Percentiles rank a stretch among this genome's conserved stretches.
phyloP scores from a whole-genome alignment of 83 land plant genomes.

The Picea abies region DNA sequence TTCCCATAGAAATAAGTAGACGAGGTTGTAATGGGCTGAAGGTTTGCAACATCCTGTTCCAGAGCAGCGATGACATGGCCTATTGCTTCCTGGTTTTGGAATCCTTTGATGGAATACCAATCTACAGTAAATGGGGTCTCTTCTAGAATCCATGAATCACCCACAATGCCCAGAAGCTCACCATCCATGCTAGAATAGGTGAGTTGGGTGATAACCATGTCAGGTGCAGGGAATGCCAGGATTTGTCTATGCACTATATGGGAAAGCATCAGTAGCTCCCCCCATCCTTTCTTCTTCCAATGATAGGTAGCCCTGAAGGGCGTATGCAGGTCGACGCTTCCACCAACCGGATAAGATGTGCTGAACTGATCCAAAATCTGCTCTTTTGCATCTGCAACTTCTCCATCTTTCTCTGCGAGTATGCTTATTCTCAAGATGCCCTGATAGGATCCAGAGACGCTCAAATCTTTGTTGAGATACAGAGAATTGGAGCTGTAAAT shows the following conservation, averaged over 20 bases:
- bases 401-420: slow-evolving; percentile 28
- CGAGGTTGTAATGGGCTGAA: slow-evolving; percentile 37
- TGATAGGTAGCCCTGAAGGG: slow-evolving; percentile 31
- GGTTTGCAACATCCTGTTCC: slow-evolving; percentile 45
- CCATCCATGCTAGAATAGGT: slow-evolving; percentile 79
- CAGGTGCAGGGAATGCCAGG: slow-evolving; percentile 16
- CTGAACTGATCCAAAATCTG: slow-evolving; percentile 58
- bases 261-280: slow-evolving; percentile 69
- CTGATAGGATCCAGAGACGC: slow-evolving; percentile 33
- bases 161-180: slow-evolving; percentile 70
- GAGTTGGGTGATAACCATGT: slow-evolving; percentile 33
- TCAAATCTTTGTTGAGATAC: slow-evolving; percentile 29
- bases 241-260: slow-evolving; percentile 62
- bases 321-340: slow-evolving; percentile 31
- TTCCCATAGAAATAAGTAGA: slow-evolving; percentile 87
- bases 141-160: slow-evolving; percentile 64
- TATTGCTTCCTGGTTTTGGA: slow-evolving; percentile 23
- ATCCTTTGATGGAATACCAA: slow-evolving; percentile 69
- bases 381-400: slow-evolving; percentile 22
- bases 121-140: slow-evolving; percentile 43
- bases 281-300: slow-evolving; percentile 74
- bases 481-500: slow-evolving; percentile 61
- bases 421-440: slow-evolving; percentile 61
- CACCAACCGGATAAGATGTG: slow-evolving; percentile 65
- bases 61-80: slow-evolving; percentile 45